phyloP scores from a whole-genome alignment of 2,329 filamentous ascomycete species.

The Amylocarpus encephaloides region DNA sequence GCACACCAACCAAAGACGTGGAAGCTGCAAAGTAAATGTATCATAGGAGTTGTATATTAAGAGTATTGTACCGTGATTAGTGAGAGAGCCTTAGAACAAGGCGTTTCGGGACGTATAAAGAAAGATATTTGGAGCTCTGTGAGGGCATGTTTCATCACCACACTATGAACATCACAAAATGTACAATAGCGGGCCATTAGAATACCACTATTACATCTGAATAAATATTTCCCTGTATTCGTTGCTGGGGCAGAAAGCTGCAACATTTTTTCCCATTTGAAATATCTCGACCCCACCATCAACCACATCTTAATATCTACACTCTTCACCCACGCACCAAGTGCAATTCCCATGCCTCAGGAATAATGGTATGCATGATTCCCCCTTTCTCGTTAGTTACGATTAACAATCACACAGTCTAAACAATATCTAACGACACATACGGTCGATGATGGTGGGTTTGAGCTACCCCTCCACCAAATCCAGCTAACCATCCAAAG shows the following conservation, averaged over 20 bases:
- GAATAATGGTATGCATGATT: constrained; percentile 27
- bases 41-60: neutral
- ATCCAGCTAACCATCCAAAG: constrained; percentile 39
- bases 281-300: neutral
- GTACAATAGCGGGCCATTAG: neutral
- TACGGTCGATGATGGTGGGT: constrained; percentile 76
- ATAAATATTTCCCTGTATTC: no score
- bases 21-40: constrained; percentile 10
- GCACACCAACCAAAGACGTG: constrained; percentile 11
- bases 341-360: constrained; percentile 13
- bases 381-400: constrained; percentile 1
- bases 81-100: no score
- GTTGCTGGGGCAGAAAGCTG: no score
- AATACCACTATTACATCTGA: neutral
- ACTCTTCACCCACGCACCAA: constrained; percentile 1
- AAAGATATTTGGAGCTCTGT: no score
- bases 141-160: neutral
- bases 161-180: neutral
- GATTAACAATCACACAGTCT: constrained; percentile 53
- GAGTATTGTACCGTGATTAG: neutral
- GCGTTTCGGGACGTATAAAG: no score
- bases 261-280: neutral
- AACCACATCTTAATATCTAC: constrained; percentile 3
- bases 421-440: constrained; percentile 97
- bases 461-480: constrained; percentile 16